A percentile compares a stretch with the other conserved stretches of the same genome.
phyloP scores from a whole-genome alignment of 2,329 filamentous ascomycete genomes.

The Cytospora leucostoma region DNA sequence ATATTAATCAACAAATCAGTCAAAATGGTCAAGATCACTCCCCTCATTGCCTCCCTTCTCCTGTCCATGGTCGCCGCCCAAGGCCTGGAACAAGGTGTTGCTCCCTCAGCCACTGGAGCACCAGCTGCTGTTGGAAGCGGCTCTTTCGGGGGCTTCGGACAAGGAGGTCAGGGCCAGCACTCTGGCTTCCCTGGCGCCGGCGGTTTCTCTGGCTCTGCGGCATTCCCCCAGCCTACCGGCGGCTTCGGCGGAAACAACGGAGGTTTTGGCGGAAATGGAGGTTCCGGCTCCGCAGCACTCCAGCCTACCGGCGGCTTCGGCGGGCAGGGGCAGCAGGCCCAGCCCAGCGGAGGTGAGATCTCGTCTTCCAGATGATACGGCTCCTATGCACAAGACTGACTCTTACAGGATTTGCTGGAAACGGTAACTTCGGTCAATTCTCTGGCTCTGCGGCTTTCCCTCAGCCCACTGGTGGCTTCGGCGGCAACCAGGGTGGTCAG shows the following conservation, averaged over 20 bases:
- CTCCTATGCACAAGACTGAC: not conserved
- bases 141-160: not conserved
- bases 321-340: not conserved
- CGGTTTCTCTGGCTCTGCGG: slow-evolving; percentile 1
- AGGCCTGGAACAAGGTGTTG: slow-evolving; percentile 13
- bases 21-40: slow-evolving; percentile 29
- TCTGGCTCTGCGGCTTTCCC: not conserved
- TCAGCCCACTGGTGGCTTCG: slow-evolving; percentile 6
- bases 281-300: not conserved
- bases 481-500: slow-evolving; percentile 4
- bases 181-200: slow-evolving; percentile 12
- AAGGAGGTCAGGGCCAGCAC: slow-evolving; percentile 8
- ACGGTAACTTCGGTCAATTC: not conserved
- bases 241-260: slow-evolving; percentile 2
- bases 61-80: slow-evolving; percentile 23
- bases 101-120: slow-evolving; percentile 12
- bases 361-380: not conserved
- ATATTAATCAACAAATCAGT: slow-evolving; percentile 13
- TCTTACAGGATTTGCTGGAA: not conserved
- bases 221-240: not conserved
- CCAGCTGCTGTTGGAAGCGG: slow-evolving; percentile 1
- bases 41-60: slow-evolving; percentile 25
- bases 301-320: slow-evolving; percentile 7
- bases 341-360: not conserved
- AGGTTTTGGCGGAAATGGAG: not conserved